Conservation (phyloP, 495 filamentous ascomycete genomes). For the Aspergillus cristatus region DNA sequence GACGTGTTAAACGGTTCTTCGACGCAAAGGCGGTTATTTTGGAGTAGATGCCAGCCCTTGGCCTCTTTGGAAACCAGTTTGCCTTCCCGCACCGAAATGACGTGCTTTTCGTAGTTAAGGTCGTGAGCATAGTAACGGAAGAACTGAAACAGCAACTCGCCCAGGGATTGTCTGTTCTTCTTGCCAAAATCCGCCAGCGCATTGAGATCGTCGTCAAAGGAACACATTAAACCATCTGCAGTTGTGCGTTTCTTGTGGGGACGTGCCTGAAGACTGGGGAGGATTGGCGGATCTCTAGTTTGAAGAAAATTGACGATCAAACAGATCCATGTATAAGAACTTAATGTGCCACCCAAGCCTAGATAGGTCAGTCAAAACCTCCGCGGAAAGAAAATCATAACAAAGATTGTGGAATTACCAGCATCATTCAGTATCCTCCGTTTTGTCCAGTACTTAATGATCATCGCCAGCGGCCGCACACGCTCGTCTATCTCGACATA, state of each 20-base stretch:
- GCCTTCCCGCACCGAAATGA: constrained; percentile 81
- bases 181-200: constrained; percentile 62
- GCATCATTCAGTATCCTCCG: constrained; percentile 89
- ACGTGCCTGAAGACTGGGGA: constrained; percentile 77
- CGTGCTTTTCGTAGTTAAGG: constrained; percentile 75
- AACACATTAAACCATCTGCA: constrained; percentile 53
- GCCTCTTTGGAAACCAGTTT: constrained; percentile 71
- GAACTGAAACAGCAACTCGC: constrained; percentile 81
- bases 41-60: constrained; percentile 72
- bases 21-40: constrained; percentile 80
- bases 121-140: constrained; percentile 93
- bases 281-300: constrained; percentile 73
- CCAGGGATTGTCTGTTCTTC: constrained; percentile 73
- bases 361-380: constrained; percentile 12
- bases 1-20: constrained; percentile 91
- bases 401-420: constrained; percentile 45
- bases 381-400: background rate
- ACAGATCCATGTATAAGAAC: constrained; percentile 99
- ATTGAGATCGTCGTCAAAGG: constrained; percentile 79
- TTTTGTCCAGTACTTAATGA: constrained; percentile 95
- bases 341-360: constrained; percentile 90
- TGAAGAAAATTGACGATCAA: constrained; percentile 96
- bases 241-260: constrained; percentile 52
- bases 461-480: constrained; percentile 87
- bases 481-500: constrained; percentile 91